A percentile compares a stretch with the other conserved stretches of the same genome.
phyloP scores from a whole-genome alignment of 306 rosid species.

The Oemleria cerasiformis region DNA sequence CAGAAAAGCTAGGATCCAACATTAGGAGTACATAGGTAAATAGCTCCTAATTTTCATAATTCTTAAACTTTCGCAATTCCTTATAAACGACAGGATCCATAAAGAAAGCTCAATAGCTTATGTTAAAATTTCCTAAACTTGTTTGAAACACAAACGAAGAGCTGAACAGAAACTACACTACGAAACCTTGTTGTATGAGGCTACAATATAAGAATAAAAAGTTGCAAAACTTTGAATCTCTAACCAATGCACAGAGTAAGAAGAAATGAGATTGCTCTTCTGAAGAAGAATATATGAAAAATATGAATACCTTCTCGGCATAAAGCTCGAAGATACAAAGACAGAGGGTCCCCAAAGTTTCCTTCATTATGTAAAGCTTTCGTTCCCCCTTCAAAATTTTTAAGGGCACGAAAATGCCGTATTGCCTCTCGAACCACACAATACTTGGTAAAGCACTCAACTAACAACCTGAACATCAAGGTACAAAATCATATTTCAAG shows the following conservation, averaged over 20 bases:
- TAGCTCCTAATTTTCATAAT: neutral
- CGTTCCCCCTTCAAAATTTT: slow-evolving; percentile 65
- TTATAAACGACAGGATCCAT: neutral
- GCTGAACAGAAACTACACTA: neutral
- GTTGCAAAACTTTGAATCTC: neutral
- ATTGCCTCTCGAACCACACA: slow-evolving; percentile 86
- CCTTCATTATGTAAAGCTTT: slow-evolving; percentile 70
- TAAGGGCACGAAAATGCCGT: slow-evolving; percentile 94
- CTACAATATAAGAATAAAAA: neutral
- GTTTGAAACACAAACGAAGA: neutral
- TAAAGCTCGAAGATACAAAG: slow-evolving; percentile 90
- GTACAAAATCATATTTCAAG: slow-evolving; percentile 1
- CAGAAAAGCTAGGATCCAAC: slow-evolving; percentile 7
- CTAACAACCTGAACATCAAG: slow-evolving; percentile 67
- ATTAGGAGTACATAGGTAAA: neutral
- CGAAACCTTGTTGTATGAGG: too few species aligned
- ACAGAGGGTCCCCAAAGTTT: slow-evolving; percentile 86
- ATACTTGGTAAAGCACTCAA: slow-evolving; percentile 96
- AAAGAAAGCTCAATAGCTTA: neutral
- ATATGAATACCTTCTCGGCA: slow-evolving; percentile 76
- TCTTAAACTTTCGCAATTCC: neutral
- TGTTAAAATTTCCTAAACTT: neutral
- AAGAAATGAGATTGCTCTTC: slow-evolving; percentile 4
- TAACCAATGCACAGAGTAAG: neutral
- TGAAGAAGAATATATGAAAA: slow-evolving; percentile 14